Evolutionary conservation across 805 yeast species (phyloP).

Genomic region (Candida andamanensis): DNA sequence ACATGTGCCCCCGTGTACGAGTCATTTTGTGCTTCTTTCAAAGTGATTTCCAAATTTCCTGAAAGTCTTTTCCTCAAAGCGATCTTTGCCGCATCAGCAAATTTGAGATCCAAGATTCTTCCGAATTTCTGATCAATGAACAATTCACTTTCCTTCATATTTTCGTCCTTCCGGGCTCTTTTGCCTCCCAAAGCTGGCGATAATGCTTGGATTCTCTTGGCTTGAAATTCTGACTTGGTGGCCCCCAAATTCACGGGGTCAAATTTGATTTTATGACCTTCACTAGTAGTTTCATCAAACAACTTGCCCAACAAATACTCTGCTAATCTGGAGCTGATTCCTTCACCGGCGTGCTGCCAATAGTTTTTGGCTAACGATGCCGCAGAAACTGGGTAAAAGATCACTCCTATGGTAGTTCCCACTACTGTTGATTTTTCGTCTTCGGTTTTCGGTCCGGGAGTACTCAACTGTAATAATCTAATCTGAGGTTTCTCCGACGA

Average conservation of each 20-base stretch:
- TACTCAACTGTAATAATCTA: constrained; percentile 67
- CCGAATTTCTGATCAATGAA: constrained; percentile 90
- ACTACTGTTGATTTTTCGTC: constrained; percentile 56
- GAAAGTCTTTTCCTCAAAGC: constrained; percentile 74
- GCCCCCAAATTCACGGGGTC: constrained; percentile 8
- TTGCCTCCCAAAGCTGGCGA: constrained; percentile 11
- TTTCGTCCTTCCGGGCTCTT: constrained; percentile 16
- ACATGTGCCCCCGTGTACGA: constrained; percentile 8
- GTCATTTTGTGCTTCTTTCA: constrained; percentile 22
- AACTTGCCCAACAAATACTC: constrained; percentile 74
- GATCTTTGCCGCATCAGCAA: constrained; percentile 68
- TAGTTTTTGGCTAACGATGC: constrained; percentile 70
- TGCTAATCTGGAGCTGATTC: constrained; percentile 85
- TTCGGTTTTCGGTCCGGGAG: constrained; percentile 58
- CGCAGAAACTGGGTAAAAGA: constrained; percentile 64
- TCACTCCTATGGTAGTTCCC: constrained; percentile 69
- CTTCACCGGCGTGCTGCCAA: constrained; percentile 98
- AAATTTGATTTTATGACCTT: constrained; percentile 6
- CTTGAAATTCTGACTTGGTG: constrained; percentile 30
- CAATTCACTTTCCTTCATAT: constrained; percentile 48
- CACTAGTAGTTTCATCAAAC: constrained; percentile 16
- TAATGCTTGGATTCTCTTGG: constrained; percentile 10
- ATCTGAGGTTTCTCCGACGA: constrained; percentile 29
- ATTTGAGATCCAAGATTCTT: constrained; percentile 74
- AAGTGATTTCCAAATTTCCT: constrained; percentile 47